These are phyloP conservation scores for Rubia peregrina DNA, from an alignment of 305 asterid species.

Conservation along the genomic window DNA sequence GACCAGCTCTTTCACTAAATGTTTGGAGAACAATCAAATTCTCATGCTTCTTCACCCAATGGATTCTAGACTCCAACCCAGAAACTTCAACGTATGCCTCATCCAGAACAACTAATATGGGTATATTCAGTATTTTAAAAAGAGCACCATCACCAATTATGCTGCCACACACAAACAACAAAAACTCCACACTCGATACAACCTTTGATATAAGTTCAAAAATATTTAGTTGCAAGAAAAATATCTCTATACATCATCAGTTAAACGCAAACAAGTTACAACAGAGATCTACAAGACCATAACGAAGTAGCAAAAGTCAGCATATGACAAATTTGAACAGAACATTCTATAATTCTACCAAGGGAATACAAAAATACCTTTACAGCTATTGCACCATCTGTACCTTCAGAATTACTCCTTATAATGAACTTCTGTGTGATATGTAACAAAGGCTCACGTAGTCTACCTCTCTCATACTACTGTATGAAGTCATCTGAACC, in stretches of 20 bases:
- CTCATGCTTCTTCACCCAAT: constrained; percentile 91
- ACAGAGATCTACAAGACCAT: neutral
- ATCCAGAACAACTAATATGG: constrained; percentile 83
- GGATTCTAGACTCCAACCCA: constrained; percentile 79
- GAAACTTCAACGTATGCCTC: constrained; percentile 95
- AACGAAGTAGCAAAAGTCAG: neutral
- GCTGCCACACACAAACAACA: constrained; percentile 41
- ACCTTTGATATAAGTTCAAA: neutral
- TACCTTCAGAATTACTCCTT: neutral
- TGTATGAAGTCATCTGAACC: neutral
- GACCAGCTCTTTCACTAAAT: constrained; percentile 98
- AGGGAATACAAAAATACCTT: neutral
- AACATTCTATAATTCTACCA: neutral
- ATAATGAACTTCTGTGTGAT: neutral
- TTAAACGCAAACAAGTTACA: neutral
- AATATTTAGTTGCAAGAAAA: neutral
- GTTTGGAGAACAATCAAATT: constrained; percentile 91
- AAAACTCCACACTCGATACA: neutral
- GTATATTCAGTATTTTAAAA: constrained; percentile 56
- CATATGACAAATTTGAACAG: neutral
- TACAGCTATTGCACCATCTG: neutral
- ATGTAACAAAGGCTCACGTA: neutral
- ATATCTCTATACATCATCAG: neutral
- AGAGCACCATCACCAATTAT: constrained; percentile 72
- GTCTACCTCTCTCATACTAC: neutral